Conservation (phyloP, 108 stramenopile species). For the Aureococcus anophagefferens region DNA sequence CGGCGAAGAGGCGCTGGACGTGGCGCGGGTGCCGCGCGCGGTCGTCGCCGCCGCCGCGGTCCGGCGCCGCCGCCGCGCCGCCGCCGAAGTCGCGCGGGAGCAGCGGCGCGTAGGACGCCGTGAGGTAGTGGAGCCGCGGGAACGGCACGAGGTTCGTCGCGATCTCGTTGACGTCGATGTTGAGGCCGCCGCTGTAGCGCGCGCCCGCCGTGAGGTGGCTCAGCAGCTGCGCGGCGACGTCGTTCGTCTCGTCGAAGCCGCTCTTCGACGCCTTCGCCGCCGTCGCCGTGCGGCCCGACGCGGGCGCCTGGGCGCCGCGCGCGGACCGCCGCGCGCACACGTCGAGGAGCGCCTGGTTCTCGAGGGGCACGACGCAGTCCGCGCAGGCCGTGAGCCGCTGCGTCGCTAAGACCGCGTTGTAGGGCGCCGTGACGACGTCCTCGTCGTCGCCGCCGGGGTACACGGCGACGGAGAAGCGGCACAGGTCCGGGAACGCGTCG, state of each 20-base stretch:
- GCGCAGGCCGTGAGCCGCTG: constrained; percentile 44
- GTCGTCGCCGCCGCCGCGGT: neutral
- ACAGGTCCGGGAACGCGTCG: constrained; percentile 39
- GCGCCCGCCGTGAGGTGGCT: constrained; percentile 41
- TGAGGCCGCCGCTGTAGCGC: constrained; percentile 48
- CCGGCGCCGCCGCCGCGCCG: neutral
- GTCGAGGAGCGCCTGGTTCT: constrained; percentile 37
- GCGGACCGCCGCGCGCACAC: neutral
- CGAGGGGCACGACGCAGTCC: constrained; percentile 50
- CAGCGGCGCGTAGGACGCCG: constrained; percentile 6
- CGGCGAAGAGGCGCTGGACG: neutral
- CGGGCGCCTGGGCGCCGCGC: neutral
- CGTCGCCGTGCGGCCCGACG: neutral
- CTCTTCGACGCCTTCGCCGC: too few relatives aligned
- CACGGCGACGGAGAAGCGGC: constrained; percentile 27
- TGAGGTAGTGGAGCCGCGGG: constrained; percentile 46
- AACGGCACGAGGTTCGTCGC: constrained; percentile 57
- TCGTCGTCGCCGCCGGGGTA: constrained; percentile 44
- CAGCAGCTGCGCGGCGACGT: constrained; percentile 43
- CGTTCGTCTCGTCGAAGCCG: constrained; percentile 55
- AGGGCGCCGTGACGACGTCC: constrained; percentile 55
- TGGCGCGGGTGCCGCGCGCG: neutral
- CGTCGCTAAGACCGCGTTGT: constrained; percentile 48
- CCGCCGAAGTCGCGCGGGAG: neutral
- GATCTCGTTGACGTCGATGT: constrained; percentile 58